Conservation (phyloP, 805 yeast genomes). For the Suhomyces xylopsoci region DNA sequence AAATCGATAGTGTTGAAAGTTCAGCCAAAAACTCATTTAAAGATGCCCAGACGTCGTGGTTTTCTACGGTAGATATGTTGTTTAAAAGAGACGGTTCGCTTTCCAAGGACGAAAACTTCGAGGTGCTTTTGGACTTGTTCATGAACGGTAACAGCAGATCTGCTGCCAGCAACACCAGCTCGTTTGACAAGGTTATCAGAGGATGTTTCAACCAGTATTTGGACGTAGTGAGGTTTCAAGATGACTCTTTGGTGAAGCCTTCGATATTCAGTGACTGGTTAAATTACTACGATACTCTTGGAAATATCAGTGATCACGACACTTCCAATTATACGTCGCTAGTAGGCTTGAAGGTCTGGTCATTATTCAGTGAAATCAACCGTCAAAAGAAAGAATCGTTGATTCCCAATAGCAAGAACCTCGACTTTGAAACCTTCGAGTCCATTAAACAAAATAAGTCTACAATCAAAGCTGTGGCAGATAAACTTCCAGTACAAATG, state of each 20-base stretch:
- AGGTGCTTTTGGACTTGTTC: slow-evolving; percentile 44
- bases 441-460: slow-evolving; percentile 29
- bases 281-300: slow-evolving; percentile 62
- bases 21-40: slow-evolving; percentile 28
- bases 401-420: slow-evolving; percentile 28
- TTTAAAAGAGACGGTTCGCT: slow-evolving; percentile 52
- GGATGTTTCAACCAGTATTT: slow-evolving; percentile 73
- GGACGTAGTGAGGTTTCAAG: slow-evolving; percentile 56
- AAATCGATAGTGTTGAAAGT: background rate
- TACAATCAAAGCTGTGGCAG: slow-evolving; percentile 26
- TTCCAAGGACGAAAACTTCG: slow-evolving; percentile 48
- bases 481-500: slow-evolving; percentile 25
- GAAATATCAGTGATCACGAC: slow-evolving; percentile 26
- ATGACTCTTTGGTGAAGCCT: slow-evolving; percentile 60
- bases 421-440: slow-evolving; percentile 43
- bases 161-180: slow-evolving; percentile 31
- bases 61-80: slow-evolving; percentile 54
- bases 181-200: slow-evolving; percentile 60
- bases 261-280: slow-evolving; percentile 71
- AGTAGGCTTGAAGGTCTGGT: slow-evolving; percentile 60
- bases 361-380: slow-evolving; percentile 60
- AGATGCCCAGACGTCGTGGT: slow-evolving; percentile 69
- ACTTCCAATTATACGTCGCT: slow-evolving; percentile 54
- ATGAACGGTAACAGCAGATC: slow-evolving; percentile 38
- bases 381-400: slow-evolving; percentile 21